Conservation (phyloP, 164 flowering plant genomes). For the Cinnamomum micranthum region DNA sequence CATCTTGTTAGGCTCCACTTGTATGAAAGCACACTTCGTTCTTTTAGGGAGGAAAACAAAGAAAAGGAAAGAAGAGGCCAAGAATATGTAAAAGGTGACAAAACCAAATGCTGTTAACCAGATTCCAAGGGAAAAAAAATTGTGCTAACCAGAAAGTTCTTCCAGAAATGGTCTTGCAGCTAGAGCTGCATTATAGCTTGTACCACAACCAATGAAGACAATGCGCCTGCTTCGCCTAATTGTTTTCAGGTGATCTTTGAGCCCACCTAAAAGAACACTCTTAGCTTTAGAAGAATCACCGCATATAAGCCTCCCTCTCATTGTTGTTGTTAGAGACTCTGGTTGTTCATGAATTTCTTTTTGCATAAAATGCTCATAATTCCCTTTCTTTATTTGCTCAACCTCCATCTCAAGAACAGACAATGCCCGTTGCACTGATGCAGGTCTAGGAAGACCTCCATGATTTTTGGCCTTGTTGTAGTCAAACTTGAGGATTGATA, state of each 20-base stretch:
- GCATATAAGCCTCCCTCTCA: slow-evolving; percentile 94
- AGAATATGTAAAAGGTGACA: no score
- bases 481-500: slow-evolving; percentile 74
- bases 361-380: slow-evolving; percentile 92
- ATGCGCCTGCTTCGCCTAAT: slow-evolving; percentile 91
- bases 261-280: slow-evolving; percentile 87
- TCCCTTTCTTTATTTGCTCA: slow-evolving; percentile 96
- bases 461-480: slow-evolving; percentile 45
- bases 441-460: slow-evolving; percentile 55
- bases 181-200: slow-evolving; percentile 97
- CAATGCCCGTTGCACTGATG: slow-evolving; percentile 89
- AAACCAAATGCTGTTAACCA: no score
- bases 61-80: no score
- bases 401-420: slow-evolving; percentile 97
- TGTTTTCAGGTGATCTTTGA: slow-evolving; percentile 91
- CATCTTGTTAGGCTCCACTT: no score
- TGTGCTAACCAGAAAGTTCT: slow-evolving; percentile 62
- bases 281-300: slow-evolving; percentile 77
- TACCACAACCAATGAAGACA: slow-evolving; percentile 97
- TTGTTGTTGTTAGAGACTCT: slow-evolving; percentile 86
- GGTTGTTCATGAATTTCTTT: slow-evolving; percentile 99
- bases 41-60: no score
- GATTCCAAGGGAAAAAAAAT: not conserved
- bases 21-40: no score
- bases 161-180: slow-evolving; percentile 90